Percentiles rank a stretch among this genome's conserved stretches.
These are phyloP conservation scores for Echium plantagineum DNA, from an alignment of 257 asterid species.

Conservation along the genomic window DNA sequence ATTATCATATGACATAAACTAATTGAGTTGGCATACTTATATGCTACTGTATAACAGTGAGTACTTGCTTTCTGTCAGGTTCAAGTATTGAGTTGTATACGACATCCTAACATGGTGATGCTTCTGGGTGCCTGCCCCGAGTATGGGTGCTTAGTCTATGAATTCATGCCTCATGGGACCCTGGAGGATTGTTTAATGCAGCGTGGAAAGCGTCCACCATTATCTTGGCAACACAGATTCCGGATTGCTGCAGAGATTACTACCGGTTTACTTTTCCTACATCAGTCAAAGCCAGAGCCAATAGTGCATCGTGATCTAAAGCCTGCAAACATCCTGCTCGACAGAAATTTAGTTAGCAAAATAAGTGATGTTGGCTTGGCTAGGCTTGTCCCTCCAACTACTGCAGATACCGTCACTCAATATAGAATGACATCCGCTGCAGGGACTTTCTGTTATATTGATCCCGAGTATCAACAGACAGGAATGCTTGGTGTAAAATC, in stretches of 20 bases:
- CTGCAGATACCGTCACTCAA: background rate
- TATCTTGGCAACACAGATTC: background rate
- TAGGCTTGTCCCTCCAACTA: background rate
- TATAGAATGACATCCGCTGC: background rate
- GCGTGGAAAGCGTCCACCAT: background rate
- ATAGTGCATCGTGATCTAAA: background rate
- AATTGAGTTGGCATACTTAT: too few species aligned
- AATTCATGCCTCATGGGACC: background rate
- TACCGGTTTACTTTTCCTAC: background rate
- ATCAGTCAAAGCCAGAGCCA: background rate
- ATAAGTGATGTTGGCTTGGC: background rate
- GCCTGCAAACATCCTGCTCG: background rate
- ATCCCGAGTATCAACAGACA: constrained; percentile 31
- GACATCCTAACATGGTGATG: background rate
- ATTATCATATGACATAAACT: too few species aligned
- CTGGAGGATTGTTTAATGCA: background rate
- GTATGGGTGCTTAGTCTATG: background rate
- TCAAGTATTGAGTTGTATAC: background rate
- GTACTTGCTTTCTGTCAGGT: background rate
- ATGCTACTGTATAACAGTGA: too few species aligned
- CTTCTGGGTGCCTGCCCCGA: background rate
- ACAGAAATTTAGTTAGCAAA: background rate
- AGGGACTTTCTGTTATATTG: constrained; percentile 21
- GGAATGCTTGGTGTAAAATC: constrained; percentile 33
- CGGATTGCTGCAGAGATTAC: background rate